Conservation (phyloP, 257 asterid genomes). For the Solanum piurae region DNA sequence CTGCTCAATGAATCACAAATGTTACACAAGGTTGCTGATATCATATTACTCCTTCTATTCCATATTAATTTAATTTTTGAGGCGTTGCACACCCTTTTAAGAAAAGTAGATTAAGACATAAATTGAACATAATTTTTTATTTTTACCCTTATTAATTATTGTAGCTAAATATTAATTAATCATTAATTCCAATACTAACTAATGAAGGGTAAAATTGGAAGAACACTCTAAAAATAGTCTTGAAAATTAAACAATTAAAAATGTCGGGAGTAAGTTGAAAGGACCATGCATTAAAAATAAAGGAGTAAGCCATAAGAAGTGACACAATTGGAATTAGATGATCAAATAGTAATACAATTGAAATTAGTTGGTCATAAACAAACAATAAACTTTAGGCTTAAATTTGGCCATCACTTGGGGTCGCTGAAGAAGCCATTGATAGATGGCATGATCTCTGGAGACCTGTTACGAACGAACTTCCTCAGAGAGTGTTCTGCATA, state of each 20-base stretch:
- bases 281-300: not conserved
- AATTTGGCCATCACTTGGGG: slow-evolving; percentile 20
- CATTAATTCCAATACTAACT: no score
- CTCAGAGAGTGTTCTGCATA: slow-evolving; percentile 55
- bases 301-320: not conserved
- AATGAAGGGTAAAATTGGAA: no score
- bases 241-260: no score
- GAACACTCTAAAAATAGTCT: no score
- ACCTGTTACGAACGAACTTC: slow-evolving; percentile 50
- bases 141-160: no score
- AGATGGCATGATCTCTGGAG: slow-evolving; percentile 77
- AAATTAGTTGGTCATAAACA: not conserved
- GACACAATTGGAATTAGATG: not conserved
- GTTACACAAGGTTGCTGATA: not conserved
- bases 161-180: no score
- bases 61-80: no score
- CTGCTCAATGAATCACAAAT: no score
- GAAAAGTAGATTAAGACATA: no score
- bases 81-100: no score
- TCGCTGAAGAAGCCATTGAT: slow-evolving; percentile 53
- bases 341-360: not conserved
- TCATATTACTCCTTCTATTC: no score
- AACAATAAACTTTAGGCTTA: not conserved
- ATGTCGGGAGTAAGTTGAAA: not conserved
- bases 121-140: no score